A percentile compares a stretch with the other conserved stretches of the same genome.
phyloP scores from a whole-genome alignment of 768 basidiomycete species.

The Pisolithus marmoratus region DNA sequence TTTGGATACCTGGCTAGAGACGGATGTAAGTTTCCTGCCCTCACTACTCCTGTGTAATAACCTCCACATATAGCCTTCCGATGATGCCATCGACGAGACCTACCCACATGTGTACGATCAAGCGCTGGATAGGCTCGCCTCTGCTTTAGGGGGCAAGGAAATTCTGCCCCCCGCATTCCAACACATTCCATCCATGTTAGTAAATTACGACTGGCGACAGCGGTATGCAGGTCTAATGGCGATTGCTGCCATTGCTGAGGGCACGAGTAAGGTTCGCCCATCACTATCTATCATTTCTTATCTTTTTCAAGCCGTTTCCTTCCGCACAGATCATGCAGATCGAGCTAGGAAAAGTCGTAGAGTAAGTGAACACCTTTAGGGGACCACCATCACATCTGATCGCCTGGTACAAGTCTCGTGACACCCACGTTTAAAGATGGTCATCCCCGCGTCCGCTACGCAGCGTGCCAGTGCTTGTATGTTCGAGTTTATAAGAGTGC shows the following conservation, averaged over 20 bases:
- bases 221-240: conserved; percentile 86
- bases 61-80: conserved; percentile 45
- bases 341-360: conserved; percentile 75
- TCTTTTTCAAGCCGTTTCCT: neutral
- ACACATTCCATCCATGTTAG: conserved; percentile 78
- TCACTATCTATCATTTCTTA: neutral
- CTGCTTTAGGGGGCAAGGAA: conserved; percentile 69
- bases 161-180: conserved; percentile 79
- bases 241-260: conserved; percentile 81
- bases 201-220: conserved; percentile 76
- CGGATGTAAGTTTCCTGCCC: conserved; percentile 53
- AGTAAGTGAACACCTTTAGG: conserved; percentile 42
- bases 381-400: neutral
- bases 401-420: conserved; percentile 47
- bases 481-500: conserved; percentile 20
- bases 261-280: conserved; percentile 57
- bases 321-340: conserved; percentile 62
- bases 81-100: conserved; percentile 53
- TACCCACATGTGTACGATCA: conserved; percentile 80
- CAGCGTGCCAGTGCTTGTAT: conserved; percentile 82
- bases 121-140: conserved; percentile 73
- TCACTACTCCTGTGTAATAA: neutral
- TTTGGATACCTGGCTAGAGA: conserved; percentile 58
- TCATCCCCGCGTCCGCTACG: conserved; percentile 68
- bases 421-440: conserved; percentile 72